Evolutionary conservation across 495 filamentous ascomycete genomes (phyloP).

Genomic region (Poronia punctata): DNA sequence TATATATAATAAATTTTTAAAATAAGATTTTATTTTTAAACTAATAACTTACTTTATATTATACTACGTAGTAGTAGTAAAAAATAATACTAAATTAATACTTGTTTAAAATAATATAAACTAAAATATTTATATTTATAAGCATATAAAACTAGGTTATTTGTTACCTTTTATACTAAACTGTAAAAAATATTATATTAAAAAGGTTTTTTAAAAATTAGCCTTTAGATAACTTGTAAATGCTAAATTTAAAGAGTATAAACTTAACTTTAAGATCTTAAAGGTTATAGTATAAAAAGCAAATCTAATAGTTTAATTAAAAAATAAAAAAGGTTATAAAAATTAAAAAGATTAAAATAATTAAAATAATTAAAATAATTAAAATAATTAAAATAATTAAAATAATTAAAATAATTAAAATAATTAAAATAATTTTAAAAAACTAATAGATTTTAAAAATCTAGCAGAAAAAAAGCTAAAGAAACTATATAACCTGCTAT

Average conservation of each 20-base stretch:
- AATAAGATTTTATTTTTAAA: conserved; percentile 3
- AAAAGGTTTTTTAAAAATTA: not conserved
- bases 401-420: too few relatives aligned
- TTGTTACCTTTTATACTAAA: conserved; percentile 4
- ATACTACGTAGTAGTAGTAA: not conserved
- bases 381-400: too few relatives aligned
- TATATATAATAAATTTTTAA: not conserved
- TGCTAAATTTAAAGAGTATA: not conserved
- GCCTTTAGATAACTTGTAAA: not conserved
- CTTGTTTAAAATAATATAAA: conserved; percentile 1
- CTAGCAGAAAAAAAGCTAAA: too few relatives aligned
- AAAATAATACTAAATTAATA: not conserved
- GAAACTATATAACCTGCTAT: too few relatives aligned
- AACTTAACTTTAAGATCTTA: not conserved
- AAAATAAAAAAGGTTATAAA: too few relatives aligned
- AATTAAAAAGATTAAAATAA: too few relatives aligned
- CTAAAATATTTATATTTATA: conserved; percentile 1
- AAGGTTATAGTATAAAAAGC: too few relatives aligned
- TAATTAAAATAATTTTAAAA: too few relatives aligned
- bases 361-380: too few relatives aligned
- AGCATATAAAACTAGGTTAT: not conserved
- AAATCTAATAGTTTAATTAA: too few relatives aligned
- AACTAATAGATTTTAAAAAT: too few relatives aligned
- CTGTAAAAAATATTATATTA: conserved; percentile 1
- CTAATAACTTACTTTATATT: not conserved